These are phyloP conservation scores for Yamadazyma kanchanaburiensis DNA, from an alignment of 1,139 yeast genomes.

Conservation along the genomic window DNA sequence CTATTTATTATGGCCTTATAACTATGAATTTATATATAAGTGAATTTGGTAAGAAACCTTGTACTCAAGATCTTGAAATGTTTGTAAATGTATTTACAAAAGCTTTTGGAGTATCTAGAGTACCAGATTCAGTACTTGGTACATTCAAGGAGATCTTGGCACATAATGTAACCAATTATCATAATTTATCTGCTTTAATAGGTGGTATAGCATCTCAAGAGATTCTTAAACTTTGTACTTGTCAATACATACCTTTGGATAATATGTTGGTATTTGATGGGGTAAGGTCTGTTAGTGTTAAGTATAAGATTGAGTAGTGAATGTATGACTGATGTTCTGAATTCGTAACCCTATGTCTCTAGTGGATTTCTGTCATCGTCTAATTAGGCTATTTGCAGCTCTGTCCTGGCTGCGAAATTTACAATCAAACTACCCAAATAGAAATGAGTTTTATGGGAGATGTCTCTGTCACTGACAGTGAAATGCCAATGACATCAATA, in stretches of 20 bases:
- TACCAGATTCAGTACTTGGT: constrained; percentile 15
- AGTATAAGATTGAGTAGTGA: constrained; percentile 39
- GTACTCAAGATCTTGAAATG: constrained; percentile 16
- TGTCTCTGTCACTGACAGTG: no score
- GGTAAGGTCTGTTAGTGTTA: constrained; percentile 46
- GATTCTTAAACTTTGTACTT: constrained; percentile 58
- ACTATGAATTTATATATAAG: constrained; percentile 24
- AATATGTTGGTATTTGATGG: constrained; percentile 71
- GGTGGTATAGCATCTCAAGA: constrained; percentile 86
- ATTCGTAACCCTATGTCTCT: no score
- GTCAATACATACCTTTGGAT: constrained; percentile 71
- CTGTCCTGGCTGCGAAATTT: no score
- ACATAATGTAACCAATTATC: constrained; percentile 31
- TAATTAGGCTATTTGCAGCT: no score
- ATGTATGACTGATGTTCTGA: no score
- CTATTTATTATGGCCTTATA: constrained; percentile 35
- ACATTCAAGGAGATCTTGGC: constrained; percentile 19
- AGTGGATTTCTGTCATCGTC: no score
- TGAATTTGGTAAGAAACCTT: constrained; percentile 16
- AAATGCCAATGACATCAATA: no score
- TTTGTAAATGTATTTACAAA: constrained; percentile 18
- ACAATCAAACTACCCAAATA: no score
- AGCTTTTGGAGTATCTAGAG: constrained; percentile 10
- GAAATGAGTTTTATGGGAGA: no score
- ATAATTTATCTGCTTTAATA: constrained; percentile 41